These are phyloP conservation scores for Gynostemma pentaphyllum DNA, from an alignment of 306 rosid species.

Conservation along the genomic window DNA sequence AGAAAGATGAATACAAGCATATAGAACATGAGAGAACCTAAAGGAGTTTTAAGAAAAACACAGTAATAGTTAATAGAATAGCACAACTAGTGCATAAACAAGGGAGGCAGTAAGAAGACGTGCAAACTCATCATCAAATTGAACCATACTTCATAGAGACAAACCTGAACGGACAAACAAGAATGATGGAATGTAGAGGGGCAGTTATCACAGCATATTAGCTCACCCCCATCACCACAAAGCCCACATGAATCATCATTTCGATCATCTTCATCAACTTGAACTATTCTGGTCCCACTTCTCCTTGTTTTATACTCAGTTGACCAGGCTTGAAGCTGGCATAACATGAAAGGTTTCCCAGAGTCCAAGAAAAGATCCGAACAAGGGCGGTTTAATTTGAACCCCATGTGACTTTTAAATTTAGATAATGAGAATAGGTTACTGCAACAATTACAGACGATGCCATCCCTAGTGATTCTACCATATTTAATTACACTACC, in stretches of 20 bases:
- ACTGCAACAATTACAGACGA: constrained; percentile 71
- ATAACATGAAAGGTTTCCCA: constrained; percentile 76
- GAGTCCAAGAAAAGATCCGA: constrained; percentile 83
- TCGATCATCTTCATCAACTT: constrained; percentile 49
- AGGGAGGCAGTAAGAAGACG: constrained; percentile 3
- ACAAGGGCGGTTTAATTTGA: constrained; percentile 68
- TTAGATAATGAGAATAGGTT: constrained; percentile 50
- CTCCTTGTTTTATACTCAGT: constrained; percentile 77
- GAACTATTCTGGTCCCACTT: constrained; percentile 38
- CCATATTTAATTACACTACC: constrained; percentile 61
- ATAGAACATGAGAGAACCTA: not conserved
- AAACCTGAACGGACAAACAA: constrained; percentile 79
- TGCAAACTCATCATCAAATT: constrained; percentile 17
- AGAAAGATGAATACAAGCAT: not conserved
- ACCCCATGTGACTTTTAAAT: constrained; percentile 84
- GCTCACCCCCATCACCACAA: constrained; percentile 95
- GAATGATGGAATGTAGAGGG: constrained; percentile 88
- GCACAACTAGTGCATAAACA: not conserved
- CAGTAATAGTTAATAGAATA: not conserved
- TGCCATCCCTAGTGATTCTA: constrained; percentile 64
- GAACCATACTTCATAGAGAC: constrained; percentile 18
- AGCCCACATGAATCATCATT: constrained; percentile 92
- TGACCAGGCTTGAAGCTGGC: constrained; percentile 99
- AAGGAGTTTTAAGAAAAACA: not conserved
- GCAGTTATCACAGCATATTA: constrained; percentile 90